phyloP scores from a whole-genome alignment of 164 flowering plant species.

The Liquidambar formosana region DNA sequence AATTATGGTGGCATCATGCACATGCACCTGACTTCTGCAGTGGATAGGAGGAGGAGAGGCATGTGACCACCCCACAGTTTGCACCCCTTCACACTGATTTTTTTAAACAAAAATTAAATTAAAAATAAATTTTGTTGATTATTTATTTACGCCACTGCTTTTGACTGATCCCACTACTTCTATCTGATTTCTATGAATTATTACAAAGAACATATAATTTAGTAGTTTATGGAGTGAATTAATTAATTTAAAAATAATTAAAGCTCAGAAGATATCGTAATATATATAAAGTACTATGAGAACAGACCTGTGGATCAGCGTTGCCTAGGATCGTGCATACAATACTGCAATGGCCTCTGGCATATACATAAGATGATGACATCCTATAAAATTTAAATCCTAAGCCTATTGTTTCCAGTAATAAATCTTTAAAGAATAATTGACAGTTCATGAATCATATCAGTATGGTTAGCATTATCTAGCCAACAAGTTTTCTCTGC shows the following conservation, averaged over 20 bases:
- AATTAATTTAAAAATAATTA: slow-evolving; percentile 2
- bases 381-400: too few species aligned
- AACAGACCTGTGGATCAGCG: slow-evolving; percentile 31
- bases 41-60: slow-evolving; percentile 7
- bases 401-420: too few species aligned
- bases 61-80: slow-evolving; percentile 38
- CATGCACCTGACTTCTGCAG: slow-evolving; percentile 1
- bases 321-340: slow-evolving; percentile 40
- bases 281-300: too few species aligned
- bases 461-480: too few species aligned
- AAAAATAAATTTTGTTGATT: background rate
- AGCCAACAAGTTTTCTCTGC: too few species aligned
- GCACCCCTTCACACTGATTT: slow-evolving; percentile 12
- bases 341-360: too few species aligned
- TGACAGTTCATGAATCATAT: too few species aligned
- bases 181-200: background rate
- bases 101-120: background rate
- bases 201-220: background rate
- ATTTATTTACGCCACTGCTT: background rate
- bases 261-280: too few species aligned
- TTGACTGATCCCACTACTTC: too few species aligned
- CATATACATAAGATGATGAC: too few species aligned
- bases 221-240: background rate
- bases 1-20: slow-evolving; percentile 2
- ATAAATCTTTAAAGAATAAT: too few species aligned